These are phyloP conservation scores for Cystobasidium onofrii DNA, from an alignment of 768 basidiomycete species.

Conservation along the genomic window DNA sequence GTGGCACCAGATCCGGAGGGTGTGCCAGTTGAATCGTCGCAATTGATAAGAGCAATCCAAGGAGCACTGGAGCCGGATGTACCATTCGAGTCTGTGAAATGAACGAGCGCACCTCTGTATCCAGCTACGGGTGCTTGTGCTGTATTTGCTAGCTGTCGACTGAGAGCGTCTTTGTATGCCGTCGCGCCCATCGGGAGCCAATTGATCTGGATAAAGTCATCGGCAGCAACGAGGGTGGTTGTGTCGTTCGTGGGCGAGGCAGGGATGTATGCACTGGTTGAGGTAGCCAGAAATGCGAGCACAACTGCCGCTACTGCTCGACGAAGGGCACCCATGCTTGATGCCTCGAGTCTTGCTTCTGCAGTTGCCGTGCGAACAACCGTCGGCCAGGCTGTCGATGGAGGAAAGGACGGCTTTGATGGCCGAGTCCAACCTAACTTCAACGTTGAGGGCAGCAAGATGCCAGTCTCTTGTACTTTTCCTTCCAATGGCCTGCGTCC, in stretches of 20 bases:
- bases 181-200: conserved; percentile 21
- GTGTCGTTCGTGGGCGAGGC: conserved; percentile 13
- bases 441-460: background rate
- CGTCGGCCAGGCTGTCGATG: background rate
- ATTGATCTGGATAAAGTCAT: conserved; percentile 30
- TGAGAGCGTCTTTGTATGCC: conserved; percentile 19
- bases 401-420: background rate
- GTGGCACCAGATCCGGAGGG: conserved; percentile 54
- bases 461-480: no score
- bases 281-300: background rate
- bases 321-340: background rate
- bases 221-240: background rate
- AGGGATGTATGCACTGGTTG: conserved; percentile 9
- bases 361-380: background rate
- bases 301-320: background rate
- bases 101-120: conserved; percentile 63
- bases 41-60: conserved; percentile 83
- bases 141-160: background rate
- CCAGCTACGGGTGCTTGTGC: background rate
- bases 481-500: no score
- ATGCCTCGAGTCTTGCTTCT: background rate
- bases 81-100: conserved; percentile 60
- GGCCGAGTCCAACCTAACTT: background rate
- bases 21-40: conserved; percentile 52
- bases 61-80: conserved; percentile 54